phyloP scores from a whole-genome alignment of 2,329 filamentous ascomycete species.

The Alternaria novae-zelandiae region DNA sequence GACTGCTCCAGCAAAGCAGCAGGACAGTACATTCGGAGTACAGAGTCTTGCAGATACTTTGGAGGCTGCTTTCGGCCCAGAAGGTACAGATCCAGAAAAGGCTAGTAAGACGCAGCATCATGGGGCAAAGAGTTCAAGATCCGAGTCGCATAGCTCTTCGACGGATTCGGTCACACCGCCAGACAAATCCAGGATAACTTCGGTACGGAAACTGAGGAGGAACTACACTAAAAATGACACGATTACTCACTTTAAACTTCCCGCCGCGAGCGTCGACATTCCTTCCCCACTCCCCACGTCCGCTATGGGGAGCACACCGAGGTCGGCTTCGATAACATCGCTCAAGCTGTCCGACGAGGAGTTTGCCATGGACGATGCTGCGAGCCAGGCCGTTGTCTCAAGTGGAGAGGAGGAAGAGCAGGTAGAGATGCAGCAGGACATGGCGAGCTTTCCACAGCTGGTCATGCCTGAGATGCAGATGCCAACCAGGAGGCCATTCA shows the following conservation, averaged over 20 bases:
- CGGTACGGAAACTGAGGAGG: slow-evolving; percentile 28
- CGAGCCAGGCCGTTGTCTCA: slow-evolving; percentile 62
- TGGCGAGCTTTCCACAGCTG: slow-evolving; percentile 70
- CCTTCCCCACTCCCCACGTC: slow-evolving; percentile 56
- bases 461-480: slow-evolving; percentile 97
- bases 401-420: slow-evolving; percentile 61
- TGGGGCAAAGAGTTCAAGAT: slow-evolving; percentile 34
- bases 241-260: slow-evolving; percentile 33
- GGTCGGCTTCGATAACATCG: slow-evolving; percentile 65
- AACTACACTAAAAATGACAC: slow-evolving; percentile 30
- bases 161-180: slow-evolving; percentile 20
- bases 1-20: slow-evolving; percentile 17
- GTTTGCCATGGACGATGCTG: slow-evolving; percentile 60
- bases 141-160: slow-evolving; percentile 32
- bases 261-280: slow-evolving; percentile 21
- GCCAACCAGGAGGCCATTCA: slow-evolving; percentile 88
- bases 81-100: slow-evolving; percentile 33
- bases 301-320: slow-evolving; percentile 64
- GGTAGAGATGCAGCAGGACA: slow-evolving; percentile 44
- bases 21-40: slow-evolving; percentile 62
- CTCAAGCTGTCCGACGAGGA: slow-evolving; percentile 65
- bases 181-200: slow-evolving; percentile 28
- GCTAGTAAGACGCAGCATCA: slow-evolving; percentile 35
- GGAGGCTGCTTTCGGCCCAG: slow-evolving; percentile 49
- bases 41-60: slow-evolving; percentile 64